Evolutionary conservation across 2,329 filamentous ascomycete genomes (phyloP).

Genomic region (Aspergillus cejpii): DNA sequence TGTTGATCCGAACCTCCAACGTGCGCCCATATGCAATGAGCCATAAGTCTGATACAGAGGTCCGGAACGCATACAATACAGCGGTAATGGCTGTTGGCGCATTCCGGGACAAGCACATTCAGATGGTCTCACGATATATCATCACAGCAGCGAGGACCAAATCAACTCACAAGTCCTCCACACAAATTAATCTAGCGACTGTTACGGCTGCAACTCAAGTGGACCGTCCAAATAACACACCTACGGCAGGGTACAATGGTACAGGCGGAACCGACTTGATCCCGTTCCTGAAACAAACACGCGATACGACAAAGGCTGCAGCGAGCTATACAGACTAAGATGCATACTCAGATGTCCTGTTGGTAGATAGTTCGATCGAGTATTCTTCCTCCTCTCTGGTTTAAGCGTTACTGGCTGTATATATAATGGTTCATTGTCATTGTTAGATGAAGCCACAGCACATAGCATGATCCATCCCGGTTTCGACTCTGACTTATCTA

Average conservation of each 20-base stretch:
- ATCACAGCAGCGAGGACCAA: conserved; percentile 38
- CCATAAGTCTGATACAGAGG: background rate
- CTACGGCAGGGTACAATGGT: conserved; percentile 39
- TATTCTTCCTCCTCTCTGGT: background rate
- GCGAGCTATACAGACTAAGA: conserved; percentile 23
- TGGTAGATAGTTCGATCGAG: background rate
- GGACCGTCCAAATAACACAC: conserved; percentile 25
- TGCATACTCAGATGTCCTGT: background rate
- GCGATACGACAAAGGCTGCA: conserved; percentile 46
- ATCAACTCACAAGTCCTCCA: conserved; percentile 11
- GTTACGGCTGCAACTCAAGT: conserved; percentile 35
- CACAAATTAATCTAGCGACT: conserved; percentile 41
- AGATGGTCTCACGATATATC: conserved; percentile 45
- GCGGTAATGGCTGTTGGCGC: conserved; percentile 37
- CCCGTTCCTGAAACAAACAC: conserved; percentile 48
- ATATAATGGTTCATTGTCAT: no score
- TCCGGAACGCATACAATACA: conserved; percentile 33
- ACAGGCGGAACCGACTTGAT: conserved; percentile 51
- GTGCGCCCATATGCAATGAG: conserved; percentile 38
- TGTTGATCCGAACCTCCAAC: conserved; percentile 37
- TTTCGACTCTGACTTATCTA: no score
- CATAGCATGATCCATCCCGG: no score
- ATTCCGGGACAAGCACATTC: conserved; percentile 45
- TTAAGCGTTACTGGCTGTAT: background rate
- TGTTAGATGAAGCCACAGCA: no score